Percentiles rank a stretch among this genome's conserved stretches.
These are phyloP conservation scores for Penicillium palitans DNA, from an alignment of 2,329 filamentous ascomycete species.

Conservation along the genomic window DNA sequence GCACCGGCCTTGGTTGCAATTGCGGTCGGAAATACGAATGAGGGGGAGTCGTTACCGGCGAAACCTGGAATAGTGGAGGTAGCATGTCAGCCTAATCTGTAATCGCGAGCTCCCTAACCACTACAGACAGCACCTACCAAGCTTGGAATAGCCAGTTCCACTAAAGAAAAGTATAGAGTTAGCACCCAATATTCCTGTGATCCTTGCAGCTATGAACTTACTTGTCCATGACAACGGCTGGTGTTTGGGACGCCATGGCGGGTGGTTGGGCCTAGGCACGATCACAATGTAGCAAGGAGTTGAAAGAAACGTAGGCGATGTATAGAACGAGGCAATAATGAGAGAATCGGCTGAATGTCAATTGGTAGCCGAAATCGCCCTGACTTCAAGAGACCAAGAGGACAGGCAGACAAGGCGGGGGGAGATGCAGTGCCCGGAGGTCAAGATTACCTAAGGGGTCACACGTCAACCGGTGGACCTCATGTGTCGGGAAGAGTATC, in stretches of 20 bases:
- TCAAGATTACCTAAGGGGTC: slow-evolving; percentile 21
- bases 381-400: slow-evolving; percentile 17
- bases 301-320: neutral
- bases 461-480: slow-evolving; percentile 2
- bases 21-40: slow-evolving; percentile 97
- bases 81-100: slow-evolving; percentile 37
- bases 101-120: slow-evolving; percentile 13
- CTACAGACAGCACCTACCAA: slow-evolving; percentile 63
- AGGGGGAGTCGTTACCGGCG: slow-evolving; percentile 97
- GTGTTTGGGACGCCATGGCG: slow-evolving; percentile 93
- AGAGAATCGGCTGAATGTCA: slow-evolving; percentile 6
- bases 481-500: slow-evolving; percentile 15
- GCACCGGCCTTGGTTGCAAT: slow-evolving; percentile 89
- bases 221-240: slow-evolving; percentile 99
- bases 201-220: slow-evolving; percentile 55
- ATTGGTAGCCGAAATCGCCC: slow-evolving; percentile 8
- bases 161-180: slow-evolving; percentile 51
- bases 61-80: slow-evolving; percentile 66
- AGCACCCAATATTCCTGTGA: slow-evolving; percentile 21
- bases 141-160: slow-evolving; percentile 99
- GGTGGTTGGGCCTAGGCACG: slow-evolving; percentile 12
- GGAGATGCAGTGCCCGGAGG: slow-evolving; percentile 15
- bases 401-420: slow-evolving; percentile 32
- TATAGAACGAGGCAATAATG: neutral
- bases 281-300: neutral